Base-by-base conservation (phyloP, 139 green algal species). In the Medakamo hakoo region DNA sequence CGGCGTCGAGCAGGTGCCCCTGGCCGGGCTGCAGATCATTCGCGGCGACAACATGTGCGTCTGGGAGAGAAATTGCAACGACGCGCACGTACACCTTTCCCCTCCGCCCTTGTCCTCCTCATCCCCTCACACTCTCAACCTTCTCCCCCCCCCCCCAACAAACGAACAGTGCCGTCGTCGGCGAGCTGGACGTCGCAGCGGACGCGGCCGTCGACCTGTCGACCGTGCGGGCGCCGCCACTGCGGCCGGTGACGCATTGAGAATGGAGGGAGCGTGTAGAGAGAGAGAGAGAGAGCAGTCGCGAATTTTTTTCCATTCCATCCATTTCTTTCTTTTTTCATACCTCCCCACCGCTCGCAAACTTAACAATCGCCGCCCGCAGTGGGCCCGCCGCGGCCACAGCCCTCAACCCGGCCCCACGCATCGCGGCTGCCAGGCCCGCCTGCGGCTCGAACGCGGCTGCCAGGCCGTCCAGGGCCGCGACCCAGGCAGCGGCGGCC, bases 1-100 rank as follows among this genome's bases (percentile, higher is more conserved):
- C 1, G 90, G 90, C 0, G 90, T 97, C n/a, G 91, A 95, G 71
- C 66, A 81, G 55, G 61, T 91, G 18, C 65, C 80, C 19, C 76
- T 97, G 20, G 89, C 84, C 1, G 68, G 77, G 19, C 70, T 96
- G 48, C 93, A 97, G 66, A 72, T 97, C 4, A 80, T 98, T 24
- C 77, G 92, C 2, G 92, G 92, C 2, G 92, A 98, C 72, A 98
- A 95, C 63, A 80, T 98, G 89, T 97, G 55, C 76, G 85, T 60
- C 21, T 14, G 49, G 26, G 19, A 21, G 9, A 52, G 22, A 55
- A 4, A 48, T 24, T 57, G 32, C 3, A 0, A 22, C n/a, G n/a
- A n/a, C n/a, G n/a, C n/a, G n/a, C n/a, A n/a, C n/a, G n/a, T n/a
- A n/a, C n/a, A n/a, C n/a, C n/a, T n/a, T n/a, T n/a, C n/a, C n/a